phyloP scores from a whole-genome alignment of 805 yeast species.

The Candida pini region DNA sequence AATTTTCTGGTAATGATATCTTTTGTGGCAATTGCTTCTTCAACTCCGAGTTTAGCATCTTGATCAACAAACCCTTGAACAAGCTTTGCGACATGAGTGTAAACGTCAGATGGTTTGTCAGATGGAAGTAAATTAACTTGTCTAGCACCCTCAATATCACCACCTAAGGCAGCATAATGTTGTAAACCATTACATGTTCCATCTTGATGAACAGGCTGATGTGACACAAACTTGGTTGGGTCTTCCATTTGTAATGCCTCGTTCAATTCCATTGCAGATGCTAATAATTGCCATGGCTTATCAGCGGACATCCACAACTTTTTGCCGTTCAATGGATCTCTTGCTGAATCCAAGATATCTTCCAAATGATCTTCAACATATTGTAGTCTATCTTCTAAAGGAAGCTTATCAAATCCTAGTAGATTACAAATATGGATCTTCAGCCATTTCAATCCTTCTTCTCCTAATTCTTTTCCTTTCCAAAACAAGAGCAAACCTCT shows the following conservation, averaged over 20 bases:
- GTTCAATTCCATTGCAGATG: constrained; percentile 60
- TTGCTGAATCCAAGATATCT: constrained; percentile 51
- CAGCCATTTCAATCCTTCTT: constrained; percentile 62
- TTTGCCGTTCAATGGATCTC: constrained; percentile 50
- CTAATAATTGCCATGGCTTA: constrained; percentile 78
- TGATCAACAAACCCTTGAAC: constrained; percentile 50
- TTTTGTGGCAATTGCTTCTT: constrained; percentile 46
- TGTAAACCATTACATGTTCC: constrained; percentile 86
- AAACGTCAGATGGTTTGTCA: constrained; percentile 73
- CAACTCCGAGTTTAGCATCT: constrained; percentile 50
- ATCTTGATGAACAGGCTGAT: constrained; percentile 79
- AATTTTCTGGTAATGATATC: constrained; percentile 76
- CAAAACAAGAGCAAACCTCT: constrained; percentile 68
- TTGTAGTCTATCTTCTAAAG: constrained; percentile 55
- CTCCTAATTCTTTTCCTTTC: constrained; percentile 69
- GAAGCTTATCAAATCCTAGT: constrained; percentile 69
- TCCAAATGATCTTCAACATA: constrained; percentile 55
- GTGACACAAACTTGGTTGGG: constrained; percentile 61
- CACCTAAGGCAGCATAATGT: constrained; percentile 84
- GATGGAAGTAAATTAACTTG: constrained; percentile 73
- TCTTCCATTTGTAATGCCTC: constrained; percentile 57
- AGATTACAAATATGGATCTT: constrained; percentile 71
- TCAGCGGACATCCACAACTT: constrained; percentile 73
- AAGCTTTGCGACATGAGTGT: constrained; percentile 60
- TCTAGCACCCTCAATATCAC: constrained; percentile 76